Conservation (phyloP, 2,329 filamentous ascomycete species). For the Xylariales sp. region DNA sequence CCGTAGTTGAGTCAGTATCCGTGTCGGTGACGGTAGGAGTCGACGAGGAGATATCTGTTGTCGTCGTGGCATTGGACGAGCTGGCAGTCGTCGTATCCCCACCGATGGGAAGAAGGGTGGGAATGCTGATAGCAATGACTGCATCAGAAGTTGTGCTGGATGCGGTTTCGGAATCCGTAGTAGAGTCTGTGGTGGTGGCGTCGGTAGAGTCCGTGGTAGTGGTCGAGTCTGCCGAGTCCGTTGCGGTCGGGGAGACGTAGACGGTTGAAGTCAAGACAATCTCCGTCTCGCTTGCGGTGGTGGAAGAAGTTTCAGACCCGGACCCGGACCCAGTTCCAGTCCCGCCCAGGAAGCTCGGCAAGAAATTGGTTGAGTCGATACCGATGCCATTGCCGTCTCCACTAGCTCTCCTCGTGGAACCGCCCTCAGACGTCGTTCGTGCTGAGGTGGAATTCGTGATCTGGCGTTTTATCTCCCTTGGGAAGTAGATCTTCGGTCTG, state of each 20-base stretch:
- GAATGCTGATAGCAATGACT: not conserved
- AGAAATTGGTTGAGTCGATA: slow-evolving; percentile 17
- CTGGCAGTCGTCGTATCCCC: slow-evolving; percentile 1
- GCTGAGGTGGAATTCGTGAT: slow-evolving; percentile 28
- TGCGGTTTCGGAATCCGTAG: not conserved
- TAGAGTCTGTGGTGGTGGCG: not conserved
- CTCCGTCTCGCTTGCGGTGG: too few relatives aligned
- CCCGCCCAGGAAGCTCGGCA: too few relatives aligned
- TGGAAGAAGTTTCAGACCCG: too few relatives aligned
- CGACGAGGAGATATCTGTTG: not conserved
- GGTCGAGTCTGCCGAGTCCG: not conserved
- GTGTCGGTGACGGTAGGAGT: not conserved
- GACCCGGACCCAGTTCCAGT: too few relatives aligned
- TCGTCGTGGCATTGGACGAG: not conserved
- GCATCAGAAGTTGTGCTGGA: not conserved
- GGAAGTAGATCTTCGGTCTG: slow-evolving; percentile 38
- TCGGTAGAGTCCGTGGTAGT: not conserved
- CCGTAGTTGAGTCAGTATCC: not conserved
- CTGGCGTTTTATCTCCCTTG: slow-evolving; percentile 35
- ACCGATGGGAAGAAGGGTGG: not conserved
- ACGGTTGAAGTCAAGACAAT: too few relatives aligned
- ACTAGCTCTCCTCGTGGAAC: slow-evolving; percentile 10
- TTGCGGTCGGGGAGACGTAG: too few relatives aligned
- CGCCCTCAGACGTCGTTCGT: slow-evolving; percentile 13
- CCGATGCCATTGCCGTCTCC: slow-evolving; percentile 17